phyloP scores from a whole-genome alignment of 1,139 yeast species.

The Kazachstania sp. region DNA sequence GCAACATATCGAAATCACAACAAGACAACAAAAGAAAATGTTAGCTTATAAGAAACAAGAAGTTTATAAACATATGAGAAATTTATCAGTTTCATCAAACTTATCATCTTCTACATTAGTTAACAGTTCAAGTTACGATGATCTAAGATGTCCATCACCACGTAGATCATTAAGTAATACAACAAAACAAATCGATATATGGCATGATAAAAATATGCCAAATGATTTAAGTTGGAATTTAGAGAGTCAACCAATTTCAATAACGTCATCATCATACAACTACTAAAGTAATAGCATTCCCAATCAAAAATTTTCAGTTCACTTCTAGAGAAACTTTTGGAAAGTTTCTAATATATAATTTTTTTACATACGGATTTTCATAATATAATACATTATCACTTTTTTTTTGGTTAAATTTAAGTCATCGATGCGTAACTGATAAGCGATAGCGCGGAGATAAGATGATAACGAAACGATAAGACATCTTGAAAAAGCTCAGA shows the following conservation, averaged over 20 bases:
- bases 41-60: constrained; percentile 4
- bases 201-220: constrained; percentile 3
- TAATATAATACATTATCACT: neutral
- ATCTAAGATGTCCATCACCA: neutral
- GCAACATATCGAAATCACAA: constrained; percentile 41
- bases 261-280: neutral
- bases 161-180: neutral
- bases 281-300: neutral
- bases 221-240: constrained; percentile 8
- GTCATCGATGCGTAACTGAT: too few relatives aligned
- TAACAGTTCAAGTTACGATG: neutral
- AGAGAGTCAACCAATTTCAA: constrained; percentile 3
- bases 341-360: neutral
- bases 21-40: constrained; percentile 15
- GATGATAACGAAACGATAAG: too few relatives aligned
- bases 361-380: neutral
- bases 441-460: too few relatives aligned
- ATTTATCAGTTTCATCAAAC: constrained; percentile 11
- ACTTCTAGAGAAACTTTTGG: neutral
- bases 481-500: too few relatives aligned
- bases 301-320: neutral
- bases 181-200: constrained; percentile 1
- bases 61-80: constrained; percentile 14
- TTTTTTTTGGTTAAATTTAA: too few relatives aligned
- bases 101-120: constrained; percentile 1